These are phyloP conservation scores for Drechslerella coelobrocha DNA, from an alignment of 2,329 filamentous ascomycete genomes.

Conservation along the genomic window DNA sequence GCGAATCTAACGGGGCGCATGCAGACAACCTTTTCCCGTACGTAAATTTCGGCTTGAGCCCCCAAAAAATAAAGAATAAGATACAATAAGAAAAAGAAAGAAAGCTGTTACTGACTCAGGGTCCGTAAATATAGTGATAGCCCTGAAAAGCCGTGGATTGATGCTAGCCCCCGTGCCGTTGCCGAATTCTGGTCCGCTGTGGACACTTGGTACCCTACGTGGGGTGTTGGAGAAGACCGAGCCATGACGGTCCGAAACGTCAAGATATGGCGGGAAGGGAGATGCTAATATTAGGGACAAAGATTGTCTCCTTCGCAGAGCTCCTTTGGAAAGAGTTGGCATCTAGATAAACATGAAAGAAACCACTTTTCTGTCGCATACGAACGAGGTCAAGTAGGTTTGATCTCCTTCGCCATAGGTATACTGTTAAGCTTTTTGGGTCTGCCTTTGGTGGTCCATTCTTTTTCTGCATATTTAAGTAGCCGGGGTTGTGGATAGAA, in stretches of 20 bases:
- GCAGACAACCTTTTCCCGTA: constrained; percentile 79
- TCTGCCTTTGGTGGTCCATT: no score
- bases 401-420: no score
- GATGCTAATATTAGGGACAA: constrained; percentile 58
- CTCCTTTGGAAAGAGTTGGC: neutral
- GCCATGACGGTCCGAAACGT: constrained; percentile 72
- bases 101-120: neutral
- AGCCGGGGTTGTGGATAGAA: no score
- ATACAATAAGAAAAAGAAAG: neutral
- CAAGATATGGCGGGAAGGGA: constrained; percentile 73
- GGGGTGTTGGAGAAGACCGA: constrained; percentile 61
- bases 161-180: constrained; percentile 70
- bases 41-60: constrained; percentile 59
- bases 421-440: no score
- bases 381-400: no score
- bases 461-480: no score
- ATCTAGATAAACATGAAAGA: neutral
- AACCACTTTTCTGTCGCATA: neutral
- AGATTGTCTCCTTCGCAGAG: neutral
- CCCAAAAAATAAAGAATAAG: neutral
- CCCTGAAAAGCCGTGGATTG: constrained; percentile 77
- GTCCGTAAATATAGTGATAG: constrained; percentile 2
- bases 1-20: neutral
- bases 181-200: constrained; percentile 77
- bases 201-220: constrained; percentile 72